These are phyloP conservation scores for Trebouxia sp. DNA, from an alignment of 139 green algal species.

Conservation along the genomic window DNA sequence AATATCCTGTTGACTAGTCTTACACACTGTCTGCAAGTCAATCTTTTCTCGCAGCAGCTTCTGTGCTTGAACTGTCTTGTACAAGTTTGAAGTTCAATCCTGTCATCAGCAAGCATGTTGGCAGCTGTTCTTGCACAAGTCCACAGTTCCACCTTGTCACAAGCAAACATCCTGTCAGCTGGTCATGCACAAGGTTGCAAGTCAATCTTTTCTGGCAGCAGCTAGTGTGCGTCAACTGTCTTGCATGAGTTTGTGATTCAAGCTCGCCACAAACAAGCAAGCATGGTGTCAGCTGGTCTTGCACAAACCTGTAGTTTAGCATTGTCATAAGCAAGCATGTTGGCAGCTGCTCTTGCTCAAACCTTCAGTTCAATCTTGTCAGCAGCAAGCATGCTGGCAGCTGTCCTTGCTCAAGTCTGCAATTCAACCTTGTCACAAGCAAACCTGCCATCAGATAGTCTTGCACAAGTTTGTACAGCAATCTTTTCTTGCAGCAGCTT, in stretches of 20 bases:
- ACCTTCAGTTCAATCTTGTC: background rate
- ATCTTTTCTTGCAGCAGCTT: background rate
- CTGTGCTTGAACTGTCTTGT: background rate
- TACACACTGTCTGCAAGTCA: background rate
- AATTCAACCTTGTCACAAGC: too few relatives aligned
- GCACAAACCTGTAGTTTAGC: background rate
- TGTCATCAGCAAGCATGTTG: too few relatives aligned
- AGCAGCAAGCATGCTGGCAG: background rate
- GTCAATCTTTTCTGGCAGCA: background rate
- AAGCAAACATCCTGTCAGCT: too few relatives aligned
- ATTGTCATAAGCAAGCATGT: too few relatives aligned
- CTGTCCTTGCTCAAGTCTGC: background rate
- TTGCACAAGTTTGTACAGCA: background rate
- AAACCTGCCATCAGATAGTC: background rate
- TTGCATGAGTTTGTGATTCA: background rate
- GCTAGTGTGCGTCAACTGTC: too few relatives aligned
- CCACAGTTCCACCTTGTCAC: too few relatives aligned
- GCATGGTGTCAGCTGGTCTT: background rate
- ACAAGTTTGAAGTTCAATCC: too few relatives aligned
- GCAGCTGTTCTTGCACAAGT: too few relatives aligned
- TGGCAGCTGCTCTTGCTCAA: background rate
- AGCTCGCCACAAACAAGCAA: too few relatives aligned
- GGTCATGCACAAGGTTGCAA: background rate
- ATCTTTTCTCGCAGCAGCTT: background rate
- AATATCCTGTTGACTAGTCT: background rate